These are phyloP conservation scores for Knoxia roxburghii DNA, from an alignment of 257 asterid species.

Conservation along the genomic window DNA sequence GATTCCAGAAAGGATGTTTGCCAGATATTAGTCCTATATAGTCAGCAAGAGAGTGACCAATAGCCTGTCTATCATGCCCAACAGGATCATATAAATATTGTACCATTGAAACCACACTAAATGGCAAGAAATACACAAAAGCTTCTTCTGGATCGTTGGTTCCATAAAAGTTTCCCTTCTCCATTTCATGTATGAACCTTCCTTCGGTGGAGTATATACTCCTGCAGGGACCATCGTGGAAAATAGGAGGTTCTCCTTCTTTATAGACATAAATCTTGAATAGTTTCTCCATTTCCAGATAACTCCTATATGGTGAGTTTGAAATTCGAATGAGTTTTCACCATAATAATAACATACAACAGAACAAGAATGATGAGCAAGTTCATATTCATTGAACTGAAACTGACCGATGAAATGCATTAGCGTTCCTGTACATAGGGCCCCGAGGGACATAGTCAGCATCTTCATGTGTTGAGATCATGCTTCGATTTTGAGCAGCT, in stretches of 20 bases:
- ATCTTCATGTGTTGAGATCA: conserved; percentile 25
- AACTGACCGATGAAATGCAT: conserved; percentile 36
- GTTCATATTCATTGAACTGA: not conserved
- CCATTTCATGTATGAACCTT: conserved; percentile 70
- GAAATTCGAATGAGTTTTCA: not conserved
- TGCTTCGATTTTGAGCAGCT: conserved; percentile 31
- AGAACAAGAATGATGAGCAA: not conserved
- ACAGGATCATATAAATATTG: conserved; percentile 50
- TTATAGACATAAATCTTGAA: conserved; percentile 72
- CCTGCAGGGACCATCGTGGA: conserved; percentile 74
- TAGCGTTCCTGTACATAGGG: conserved; percentile 33
- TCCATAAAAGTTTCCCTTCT: conserved; percentile 40
- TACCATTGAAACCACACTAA: conserved; percentile 67
- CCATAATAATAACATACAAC: too few species aligned
- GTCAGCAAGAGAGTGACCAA: conserved; percentile 52
- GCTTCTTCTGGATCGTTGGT: conserved; percentile 68
- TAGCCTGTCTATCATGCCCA: conserved; percentile 31
- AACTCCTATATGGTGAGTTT: conserved; percentile 42
- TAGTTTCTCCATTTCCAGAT: conserved; percentile 67
- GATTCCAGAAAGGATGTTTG: conserved; percentile 74
- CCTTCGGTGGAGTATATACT: conserved; percentile 88
- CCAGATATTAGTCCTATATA: conserved; percentile 48
- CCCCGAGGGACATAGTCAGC: conserved; percentile 40
- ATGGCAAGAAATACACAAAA: conserved; percentile 71
- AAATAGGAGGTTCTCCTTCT: conserved; percentile 81